Evolutionary conservation across 768 basidiomycete species (phyloP), one percentile per base, ranked within the genome.

Genomic region (Tylopilus sp.): DNA sequence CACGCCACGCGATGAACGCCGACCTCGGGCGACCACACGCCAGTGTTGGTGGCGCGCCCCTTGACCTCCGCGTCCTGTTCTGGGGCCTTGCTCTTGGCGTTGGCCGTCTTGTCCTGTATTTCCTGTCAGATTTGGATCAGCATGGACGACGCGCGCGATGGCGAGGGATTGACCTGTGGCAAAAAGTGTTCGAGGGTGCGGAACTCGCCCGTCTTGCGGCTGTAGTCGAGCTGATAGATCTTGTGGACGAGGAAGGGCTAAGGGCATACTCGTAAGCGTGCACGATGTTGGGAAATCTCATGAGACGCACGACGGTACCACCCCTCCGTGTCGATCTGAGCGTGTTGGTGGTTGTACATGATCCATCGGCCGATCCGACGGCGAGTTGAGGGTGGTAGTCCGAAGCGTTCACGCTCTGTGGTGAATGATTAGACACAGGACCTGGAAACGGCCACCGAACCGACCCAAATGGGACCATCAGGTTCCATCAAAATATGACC

Each of bases 341-440:
- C 40, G 79, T 75, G 62, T 91, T 91, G 8, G 86, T 89, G 3
- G 87, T 92, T 37, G 78, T 74, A 57, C 86, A 87, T 1, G 84
- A 75, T 1, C 96, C 96, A 70, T 98, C 96, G 1, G 90, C 83
- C 7, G 87, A 84, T 7, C 86, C 89, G 14, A 87, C 80, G 0
- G 87, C 89, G 5, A 96, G 71, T 65, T 93, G 90, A 6, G 92
- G 86, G 61, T 98, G 96, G 62, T 86, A 87, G 42, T 96, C 89
- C 0, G 94, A 96, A 1, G 84, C 76, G 50, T 78, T 74, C 25
- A 94, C 68, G 50, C 78, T 81, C 94, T 95, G 61, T 14, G 17
- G 16, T 16, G 4, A 45, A 4, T 25, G 8, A 38, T 53, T 43
- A 42, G n/a, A 26, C 12, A 1, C 7, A 7, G 14, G 21, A 17